Percentiles rank a stretch among this genome's conserved stretches.
These are phyloP conservation scores for Candida cerambycidarum DNA, from an alignment of 805 yeast genomes.

Conservation along the genomic window DNA sequence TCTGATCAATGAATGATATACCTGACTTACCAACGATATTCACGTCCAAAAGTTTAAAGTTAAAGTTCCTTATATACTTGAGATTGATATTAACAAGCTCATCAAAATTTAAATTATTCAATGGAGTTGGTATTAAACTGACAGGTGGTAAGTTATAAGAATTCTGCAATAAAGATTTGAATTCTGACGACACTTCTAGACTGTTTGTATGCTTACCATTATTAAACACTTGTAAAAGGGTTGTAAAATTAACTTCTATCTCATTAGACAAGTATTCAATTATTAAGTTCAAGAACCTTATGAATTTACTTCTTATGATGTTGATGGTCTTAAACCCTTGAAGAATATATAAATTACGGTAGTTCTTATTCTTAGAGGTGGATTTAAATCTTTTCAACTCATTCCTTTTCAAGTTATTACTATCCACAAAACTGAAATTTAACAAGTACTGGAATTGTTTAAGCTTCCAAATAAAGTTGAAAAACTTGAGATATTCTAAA, in stretches of 20 bases:
- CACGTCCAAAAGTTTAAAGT: constrained; percentile 33
- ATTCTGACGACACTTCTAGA: constrained; percentile 8
- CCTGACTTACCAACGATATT: constrained; percentile 32
- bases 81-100: constrained; percentile 44
- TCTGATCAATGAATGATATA: constrained; percentile 29
- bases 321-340: constrained; percentile 34
- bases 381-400: constrained; percentile 18
- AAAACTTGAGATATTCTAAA: constrained; percentile 70
- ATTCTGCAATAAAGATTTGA: constrained; percentile 9
- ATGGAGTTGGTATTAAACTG: not conserved
- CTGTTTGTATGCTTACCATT: constrained; percentile 19
- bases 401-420: constrained; percentile 24
- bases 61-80: constrained; percentile 25
- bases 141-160: constrained; percentile 9
- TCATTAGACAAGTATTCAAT: constrained; percentile 45
- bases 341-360: constrained; percentile 30
- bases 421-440: constrained; percentile 30
- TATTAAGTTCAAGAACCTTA: constrained; percentile 42
- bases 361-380: constrained; percentile 13
- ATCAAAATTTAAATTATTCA: constrained; percentile 34
- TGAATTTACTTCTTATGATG: constrained; percentile 38
- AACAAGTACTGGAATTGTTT: constrained; percentile 59
- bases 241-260: constrained; percentile 41
- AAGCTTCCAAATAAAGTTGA: constrained; percentile 82
- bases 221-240: constrained; percentile 20